Conservation (phyloP, 768 basidiomycete genomes). For the Mycena belliarum region DNA sequence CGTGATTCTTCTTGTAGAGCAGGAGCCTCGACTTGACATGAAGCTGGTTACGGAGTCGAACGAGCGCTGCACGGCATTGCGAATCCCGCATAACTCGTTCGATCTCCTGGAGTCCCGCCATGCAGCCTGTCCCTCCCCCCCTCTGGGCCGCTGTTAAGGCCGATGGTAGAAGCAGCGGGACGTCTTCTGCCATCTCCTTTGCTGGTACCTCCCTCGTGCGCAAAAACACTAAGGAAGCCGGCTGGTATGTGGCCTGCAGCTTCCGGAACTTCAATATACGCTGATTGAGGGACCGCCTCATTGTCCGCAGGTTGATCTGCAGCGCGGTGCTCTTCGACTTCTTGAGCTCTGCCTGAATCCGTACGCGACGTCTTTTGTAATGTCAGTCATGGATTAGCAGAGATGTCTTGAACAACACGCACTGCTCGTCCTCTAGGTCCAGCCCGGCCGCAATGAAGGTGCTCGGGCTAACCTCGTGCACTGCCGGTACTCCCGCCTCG, state of each 20-base stretch:
- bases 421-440: constrained; percentile 6
- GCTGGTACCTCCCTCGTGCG: background rate
- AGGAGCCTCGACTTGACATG: constrained; percentile 24
- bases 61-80: constrained; percentile 25
- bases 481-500: background rate
- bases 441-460: background rate
- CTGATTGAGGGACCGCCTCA: background rate
- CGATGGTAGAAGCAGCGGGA: background rate
- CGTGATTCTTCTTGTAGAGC: constrained; percentile 6
- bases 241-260: constrained; percentile 11
- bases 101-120: constrained; percentile 8
- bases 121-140: background rate
- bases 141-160: background rate
- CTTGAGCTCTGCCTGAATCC: background rate
- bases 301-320: background rate
- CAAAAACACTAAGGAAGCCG: background rate
- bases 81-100: constrained; percentile 25
- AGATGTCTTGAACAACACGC: background rate
- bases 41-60: constrained; percentile 20
- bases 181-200: background rate
- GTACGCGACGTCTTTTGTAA: background rate
- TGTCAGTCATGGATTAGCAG: too few relatives aligned
- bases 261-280: background rate
- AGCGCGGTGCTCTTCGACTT: background rate
- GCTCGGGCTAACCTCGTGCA: background rate